Evolutionary conservation across 306 rosid genomes (phyloP).

Genomic region (Rosa lucieae): DNA sequence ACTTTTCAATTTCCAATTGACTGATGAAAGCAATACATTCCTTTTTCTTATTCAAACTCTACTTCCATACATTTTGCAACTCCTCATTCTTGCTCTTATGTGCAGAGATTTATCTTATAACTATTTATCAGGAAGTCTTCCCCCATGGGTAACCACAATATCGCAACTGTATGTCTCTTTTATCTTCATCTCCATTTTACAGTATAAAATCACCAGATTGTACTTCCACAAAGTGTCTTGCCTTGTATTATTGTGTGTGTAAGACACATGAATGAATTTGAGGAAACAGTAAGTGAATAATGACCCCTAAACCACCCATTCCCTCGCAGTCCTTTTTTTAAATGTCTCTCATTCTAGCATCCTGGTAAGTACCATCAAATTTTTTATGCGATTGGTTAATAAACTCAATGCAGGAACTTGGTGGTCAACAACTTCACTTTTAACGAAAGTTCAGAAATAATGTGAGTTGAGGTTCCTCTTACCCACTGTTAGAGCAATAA

Average conservation of each 20-base stretch:
- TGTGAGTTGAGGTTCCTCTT: slow-evolving; percentile 14
- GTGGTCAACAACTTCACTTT: slow-evolving; percentile 35
- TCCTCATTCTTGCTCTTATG: not conserved
- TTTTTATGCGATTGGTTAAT: not conserved
- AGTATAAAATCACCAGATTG: not conserved
- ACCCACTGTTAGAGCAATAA: too few relatives aligned
- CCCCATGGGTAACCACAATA: slow-evolving; percentile 12
- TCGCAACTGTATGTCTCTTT: slow-evolving; percentile 20
- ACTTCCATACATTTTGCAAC: too few relatives aligned
- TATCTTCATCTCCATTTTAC: not conserved
- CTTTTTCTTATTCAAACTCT: too few relatives aligned
- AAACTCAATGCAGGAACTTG: slow-evolving; percentile 26
- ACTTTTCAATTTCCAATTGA: too few relatives aligned
- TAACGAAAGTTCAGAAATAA: slow-evolving; percentile 7
- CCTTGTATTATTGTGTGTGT: not conserved
- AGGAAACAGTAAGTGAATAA: not conserved
- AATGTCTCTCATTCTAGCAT: not conserved
- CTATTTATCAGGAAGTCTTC: slow-evolving; percentile 20
- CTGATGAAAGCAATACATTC: too few relatives aligned
- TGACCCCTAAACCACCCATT: not conserved
- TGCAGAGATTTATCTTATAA: slow-evolving; percentile 39
- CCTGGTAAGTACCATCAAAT: not conserved
- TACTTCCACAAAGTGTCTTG: not conserved
- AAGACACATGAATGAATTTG: too few relatives aligned
- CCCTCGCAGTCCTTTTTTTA: not conserved